Percentiles rank a stretch among this genome's conserved stretches.
These are phyloP conservation scores for Cercospora canescens DNA, from an alignment of 2,329 filamentous ascomycete genomes.

Conservation along the genomic window DNA sequence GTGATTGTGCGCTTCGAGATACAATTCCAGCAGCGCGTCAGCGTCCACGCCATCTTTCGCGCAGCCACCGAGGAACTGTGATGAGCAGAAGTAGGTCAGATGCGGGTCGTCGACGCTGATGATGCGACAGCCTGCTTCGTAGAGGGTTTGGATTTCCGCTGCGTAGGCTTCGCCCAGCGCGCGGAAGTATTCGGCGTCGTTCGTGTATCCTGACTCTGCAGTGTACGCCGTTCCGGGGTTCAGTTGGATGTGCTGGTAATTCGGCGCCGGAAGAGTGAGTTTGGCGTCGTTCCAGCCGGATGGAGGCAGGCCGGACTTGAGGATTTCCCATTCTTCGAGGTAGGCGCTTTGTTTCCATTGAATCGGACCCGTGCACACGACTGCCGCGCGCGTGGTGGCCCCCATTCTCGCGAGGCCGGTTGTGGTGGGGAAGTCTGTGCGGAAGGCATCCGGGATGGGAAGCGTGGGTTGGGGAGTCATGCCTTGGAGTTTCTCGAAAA, in stretches of 20 bases:
- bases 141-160: slow-evolving; percentile 26
- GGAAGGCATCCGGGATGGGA: slow-evolving; percentile 24
- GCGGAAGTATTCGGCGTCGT: slow-evolving; percentile 31
- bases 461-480: slow-evolving; percentile 19
- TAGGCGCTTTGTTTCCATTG: slow-evolving; percentile 26
- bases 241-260: slow-evolving; percentile 33
- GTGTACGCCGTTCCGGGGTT: slow-evolving; percentile 31
- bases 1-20: slow-evolving; percentile 26
- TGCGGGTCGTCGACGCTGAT: slow-evolving; percentile 32
- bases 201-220: slow-evolving; percentile 24
- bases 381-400: slow-evolving; percentile 23
- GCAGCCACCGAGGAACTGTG: slow-evolving; percentile 26
- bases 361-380: slow-evolving; percentile 26
- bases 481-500: slow-evolving; percentile 28
- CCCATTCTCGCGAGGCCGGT: slow-evolving; percentile 22
- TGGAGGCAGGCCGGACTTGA: slow-evolving; percentile 17
- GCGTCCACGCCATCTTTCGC: slow-evolving; percentile 25
- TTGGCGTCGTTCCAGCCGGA: slow-evolving; percentile 25
- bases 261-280: slow-evolving; percentile 33
- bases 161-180: slow-evolving; percentile 28
- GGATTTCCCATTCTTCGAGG: slow-evolving; percentile 27
- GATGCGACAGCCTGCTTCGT: slow-evolving; percentile 26
- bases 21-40: slow-evolving; percentile 26
- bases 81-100: slow-evolving; percentile 30
- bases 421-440: slow-evolving; percentile 28